phyloP scores from a whole-genome alignment of 1,284 basidiomycete species.

The Peniophora sp. region DNA sequence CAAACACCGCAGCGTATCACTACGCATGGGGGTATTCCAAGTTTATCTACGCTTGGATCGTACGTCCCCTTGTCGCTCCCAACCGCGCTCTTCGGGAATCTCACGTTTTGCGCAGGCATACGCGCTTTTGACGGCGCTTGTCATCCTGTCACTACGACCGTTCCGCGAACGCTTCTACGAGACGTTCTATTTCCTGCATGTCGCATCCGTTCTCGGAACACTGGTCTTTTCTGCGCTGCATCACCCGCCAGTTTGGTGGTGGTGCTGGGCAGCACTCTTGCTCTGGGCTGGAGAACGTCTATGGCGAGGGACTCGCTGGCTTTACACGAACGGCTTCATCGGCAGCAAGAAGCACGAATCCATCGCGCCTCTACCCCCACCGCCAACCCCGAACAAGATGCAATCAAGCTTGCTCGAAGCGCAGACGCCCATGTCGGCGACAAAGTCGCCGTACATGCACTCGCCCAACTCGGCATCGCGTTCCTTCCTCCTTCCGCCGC shows the following conservation, averaged over 20 bases:
- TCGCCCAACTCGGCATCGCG: constrained; percentile 1
- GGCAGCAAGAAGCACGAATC: constrained; percentile 8
- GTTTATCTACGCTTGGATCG: constrained; percentile 71
- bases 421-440: neutral
- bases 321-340: constrained; percentile 56
- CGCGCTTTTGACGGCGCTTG: constrained; percentile 59
- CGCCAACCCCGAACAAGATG: constrained; percentile 6
- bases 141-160: constrained; percentile 54
- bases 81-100: neutral
- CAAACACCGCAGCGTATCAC: constrained; percentile 48
- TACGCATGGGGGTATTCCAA: constrained; percentile 62
- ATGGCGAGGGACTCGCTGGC: constrained; percentile 52
- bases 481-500: constrained; percentile 6
- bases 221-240: constrained; percentile 59
- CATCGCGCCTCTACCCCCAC: neutral
- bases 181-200: constrained; percentile 66
- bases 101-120: constrained; percentile 45
- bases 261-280: constrained; percentile 58
- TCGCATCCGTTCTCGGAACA: constrained; percentile 58
- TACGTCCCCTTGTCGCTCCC: constrained; percentile 26
- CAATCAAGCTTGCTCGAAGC: constrained; percentile 2
- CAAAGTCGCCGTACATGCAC: constrained; percentile 2
- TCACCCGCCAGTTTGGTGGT: constrained; percentile 62
- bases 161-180: constrained; percentile 70
- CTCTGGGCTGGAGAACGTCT: constrained; percentile 64